Evolutionary conservation across 2,329 filamentous ascomycete species (phyloP), one percentile per base, ranked within the genome.

Genomic region (Graphilbum sp.): DNA sequence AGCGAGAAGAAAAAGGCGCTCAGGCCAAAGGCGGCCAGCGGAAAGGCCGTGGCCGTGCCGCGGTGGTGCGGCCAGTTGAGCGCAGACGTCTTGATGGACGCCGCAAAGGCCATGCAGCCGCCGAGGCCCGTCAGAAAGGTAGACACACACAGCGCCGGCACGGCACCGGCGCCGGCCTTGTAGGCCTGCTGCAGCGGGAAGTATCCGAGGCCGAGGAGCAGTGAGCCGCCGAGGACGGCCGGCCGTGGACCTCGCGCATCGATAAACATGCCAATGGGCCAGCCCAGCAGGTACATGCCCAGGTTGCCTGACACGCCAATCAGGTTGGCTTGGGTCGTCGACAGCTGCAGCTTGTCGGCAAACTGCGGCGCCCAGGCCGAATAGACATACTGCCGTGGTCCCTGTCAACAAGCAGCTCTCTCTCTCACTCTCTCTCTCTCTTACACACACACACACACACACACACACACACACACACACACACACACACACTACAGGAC

Each of bases 281-380:
- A 81, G 21, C 90, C 90, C 52, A 84, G 70, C 8, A 77, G 77
- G 59, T 96, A 96, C 84, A 95, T 94, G 52, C 88, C 88, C 52
- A 96, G 61, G 52, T 88, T 88, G n/a, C 76, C 82, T 34, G 74
- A 70, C n/a, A 81, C 67, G 32, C 82, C 87, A 53, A 98, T 87
- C 47, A 96, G 59, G 58, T 98, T 96, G 58, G 75, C 86, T 57
- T 95, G 70, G 3, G 88, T 96, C n/a, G 90, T 80, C 13, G 86
- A 86, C 43, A 96, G 72, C 54, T 80, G 76, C 49, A 98, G 67
- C 49, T 73, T 77, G 51, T 92, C 78, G 36, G 87, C 86, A 54
- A 95, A 95, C 59, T 95, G 87, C 17, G 90, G 90, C 13, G 84
- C 86, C 87, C 90, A 98, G 59, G 88, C 88, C 39, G 86, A 95